These are phyloP conservation scores for Herpetomonas samuelpessoai DNA, from an alignment of 208 protist genomes.

Conservation along the genomic window DNA sequence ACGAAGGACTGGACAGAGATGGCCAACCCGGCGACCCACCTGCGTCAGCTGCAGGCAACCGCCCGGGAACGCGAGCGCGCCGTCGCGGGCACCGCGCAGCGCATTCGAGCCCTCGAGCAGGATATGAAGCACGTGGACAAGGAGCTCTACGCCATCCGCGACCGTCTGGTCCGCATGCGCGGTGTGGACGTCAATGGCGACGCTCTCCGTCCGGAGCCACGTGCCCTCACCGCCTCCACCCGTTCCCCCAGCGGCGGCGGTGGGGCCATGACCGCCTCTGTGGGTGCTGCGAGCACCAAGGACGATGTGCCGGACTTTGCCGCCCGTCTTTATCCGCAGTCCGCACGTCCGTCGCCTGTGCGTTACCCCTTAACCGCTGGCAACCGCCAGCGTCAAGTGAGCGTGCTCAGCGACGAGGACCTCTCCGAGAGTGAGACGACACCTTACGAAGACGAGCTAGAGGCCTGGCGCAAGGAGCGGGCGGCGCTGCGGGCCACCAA, in stretches of 20 bases:
- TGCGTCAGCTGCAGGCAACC: constrained; percentile 19
- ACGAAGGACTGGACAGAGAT: constrained; percentile 26
- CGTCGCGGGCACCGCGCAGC: constrained; percentile 3
- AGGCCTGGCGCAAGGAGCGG: constrained; percentile 55
- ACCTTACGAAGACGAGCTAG: constrained; percentile 22
- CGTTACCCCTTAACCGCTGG: constrained; percentile 14
- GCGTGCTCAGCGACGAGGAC: constrained; percentile 42
- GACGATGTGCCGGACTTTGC: background rate
- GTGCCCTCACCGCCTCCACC: background rate
- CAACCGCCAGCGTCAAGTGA: constrained; percentile 7
- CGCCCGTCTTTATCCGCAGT: constrained; percentile 22
- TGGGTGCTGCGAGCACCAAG: no score
- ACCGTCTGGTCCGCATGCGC: constrained; percentile 12
- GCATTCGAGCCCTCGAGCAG: constrained; percentile 4
- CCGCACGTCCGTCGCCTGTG: constrained; percentile 18
- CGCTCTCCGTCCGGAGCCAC: constrained; percentile 1
- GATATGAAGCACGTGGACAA: constrained; percentile 15
- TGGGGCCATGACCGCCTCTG: background rate
- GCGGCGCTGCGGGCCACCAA: constrained; percentile 30
- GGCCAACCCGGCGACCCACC: constrained; percentile 24
- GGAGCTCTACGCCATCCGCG: constrained; percentile 30
- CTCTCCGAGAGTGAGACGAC: constrained; percentile 21
- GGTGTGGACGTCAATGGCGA: constrained; percentile 26
- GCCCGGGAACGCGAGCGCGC: constrained; percentile 33
- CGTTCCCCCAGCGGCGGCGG: background rate